Conservation (phyloP, 2,329 filamentous ascomycete species). For the Sclerotinia subarctica region DNA sequence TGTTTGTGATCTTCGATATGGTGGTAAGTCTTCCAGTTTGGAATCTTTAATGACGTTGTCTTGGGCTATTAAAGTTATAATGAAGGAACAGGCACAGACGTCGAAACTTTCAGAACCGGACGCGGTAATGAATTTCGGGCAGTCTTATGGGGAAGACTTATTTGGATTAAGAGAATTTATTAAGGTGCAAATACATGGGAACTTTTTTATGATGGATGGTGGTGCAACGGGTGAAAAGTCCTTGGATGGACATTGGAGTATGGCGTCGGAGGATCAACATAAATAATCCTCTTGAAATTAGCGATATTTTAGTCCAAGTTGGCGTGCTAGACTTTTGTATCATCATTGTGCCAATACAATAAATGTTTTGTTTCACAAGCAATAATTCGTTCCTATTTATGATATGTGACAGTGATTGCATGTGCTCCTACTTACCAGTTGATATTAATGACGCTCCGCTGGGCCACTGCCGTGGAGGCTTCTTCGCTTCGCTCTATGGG, state of each 20-base stretch:
- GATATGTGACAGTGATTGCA: background rate
- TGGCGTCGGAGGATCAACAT: slow-evolving; percentile 30
- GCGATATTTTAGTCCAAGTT: background rate
- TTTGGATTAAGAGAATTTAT: slow-evolving; percentile 29
- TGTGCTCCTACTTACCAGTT: background rate
- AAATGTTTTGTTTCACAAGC: background rate
- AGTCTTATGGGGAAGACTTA: slow-evolving; percentile 33
- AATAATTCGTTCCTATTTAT: background rate
- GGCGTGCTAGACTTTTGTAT: slow-evolving; percentile 8
- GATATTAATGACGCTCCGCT: background rate
- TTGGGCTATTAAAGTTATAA: slow-evolving; percentile 37
- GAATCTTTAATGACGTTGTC: slow-evolving; percentile 38
- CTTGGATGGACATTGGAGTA: slow-evolving; percentile 32
- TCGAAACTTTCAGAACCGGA: slow-evolving; percentile 29
- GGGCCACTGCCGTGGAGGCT: background rate
- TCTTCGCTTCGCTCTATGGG: background rate
- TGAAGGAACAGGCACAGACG: slow-evolving; percentile 29
- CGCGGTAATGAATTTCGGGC: slow-evolving; percentile 34
- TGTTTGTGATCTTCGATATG: slow-evolving; percentile 31
- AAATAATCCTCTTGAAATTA: slow-evolving; percentile 7
- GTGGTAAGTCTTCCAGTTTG: slow-evolving; percentile 32
- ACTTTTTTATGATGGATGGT: slow-evolving; percentile 20
- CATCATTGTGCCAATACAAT: slow-evolving; percentile 7
- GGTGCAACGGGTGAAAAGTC: slow-evolving; percentile 33
- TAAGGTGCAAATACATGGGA: slow-evolving; percentile 10